Evolutionary conservation across 768 basidiomycete genomes (phyloP), one percentile per base, ranked within the genome.

Genomic region (Fistulinella prunicolor): DNA sequence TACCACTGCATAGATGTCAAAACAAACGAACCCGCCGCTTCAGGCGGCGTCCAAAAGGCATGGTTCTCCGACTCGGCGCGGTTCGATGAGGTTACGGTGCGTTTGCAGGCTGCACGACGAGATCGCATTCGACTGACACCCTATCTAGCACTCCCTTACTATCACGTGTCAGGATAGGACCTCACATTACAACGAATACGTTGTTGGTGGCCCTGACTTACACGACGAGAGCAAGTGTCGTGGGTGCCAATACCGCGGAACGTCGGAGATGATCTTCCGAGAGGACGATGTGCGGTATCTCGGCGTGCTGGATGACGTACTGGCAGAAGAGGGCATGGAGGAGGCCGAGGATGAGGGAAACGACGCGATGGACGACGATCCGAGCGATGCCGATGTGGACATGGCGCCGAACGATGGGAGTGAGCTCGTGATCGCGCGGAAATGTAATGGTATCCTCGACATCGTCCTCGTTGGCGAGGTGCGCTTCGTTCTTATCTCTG

Each of bases 401-500:
- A 55, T 70, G 49, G 59, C 63, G 7, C 51, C 46, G 2, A 41
- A 45, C 10, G 65, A 51, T 12, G 54, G 23, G 19, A 36, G 49
- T 1, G 64, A 67, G 29, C 60, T 63, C 38, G 52, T 53, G 12
- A 46, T 70, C 38, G 44, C 24, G 13, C 55, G 61, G 14, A 61
- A 57, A 28, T 87, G 86, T 45, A 61, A 69, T 26, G 84, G 85
- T 1, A 72, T 85, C 5, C 66, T 65, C 46, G 85, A 88, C 54
- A 77, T 83, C 38, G 69, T 85, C 24, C 62, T 87, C 52, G 78
- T 77, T 12, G 85, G 85, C 44, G 73, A 77, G 65, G 82, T 83
- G 47, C 50, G 70, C 60, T 10, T 38, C 14, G 7, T 23, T 17
- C 14, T 22, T 35, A 2, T 17, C n/a, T 16, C 9, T 17, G 6